Base-by-base conservation (phyloP, 805 yeast genomes). In the Wickerhamiella musiphila region DNA sequence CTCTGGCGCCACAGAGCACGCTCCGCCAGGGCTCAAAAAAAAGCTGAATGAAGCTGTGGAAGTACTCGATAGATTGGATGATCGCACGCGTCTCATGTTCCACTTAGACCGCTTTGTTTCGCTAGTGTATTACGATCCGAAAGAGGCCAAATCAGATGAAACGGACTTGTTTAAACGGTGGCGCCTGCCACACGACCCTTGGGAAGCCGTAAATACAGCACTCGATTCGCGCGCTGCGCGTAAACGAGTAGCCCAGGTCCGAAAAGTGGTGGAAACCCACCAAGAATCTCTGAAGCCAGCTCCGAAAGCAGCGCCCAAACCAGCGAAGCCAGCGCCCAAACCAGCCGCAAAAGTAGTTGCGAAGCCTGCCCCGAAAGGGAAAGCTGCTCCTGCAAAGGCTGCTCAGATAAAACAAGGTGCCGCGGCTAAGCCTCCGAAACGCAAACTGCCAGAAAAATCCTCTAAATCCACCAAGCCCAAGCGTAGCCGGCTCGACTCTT, bases 71-170 rank as follows among this genome's bases (percentile, higher is more conserved):
- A 41, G 44, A 6, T 53, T 55, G 28, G 62, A 57, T 31, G 53
- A 48, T 12, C 43, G 48, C 18, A 53, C 56, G 3, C 45, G 63
- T 23, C 46, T 52, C 25, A 45, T 58, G 28, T 57, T 54, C 42
- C 62, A 57, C 36, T 42, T 57, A 17, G 57, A 52, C 29, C 52
- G 53, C 41, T 57, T 53, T 34, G 55, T 57, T 4, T 54, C 62
- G 6, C 44, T 57, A 12, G 61, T 53, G 13, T 41, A 46, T 26
- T 57, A 47, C 31, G 57, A 58, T 33, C 60, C 60, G 2, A 40
- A 33, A 4, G 53, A 36, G 4, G 58, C 60, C 16, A 47, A 49
- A 21, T 29, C 29, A 10, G 61, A 57, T 37, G 43, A 42, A 15
- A 39, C 56, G 7, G 42, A 41, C 28, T 54, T 50, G 6, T 55